Evolutionary conservation across 768 basidiomycete genomes (phyloP), one percentile per base, ranked within the genome.

Genomic region (Steccherinum ochraceum): DNA sequence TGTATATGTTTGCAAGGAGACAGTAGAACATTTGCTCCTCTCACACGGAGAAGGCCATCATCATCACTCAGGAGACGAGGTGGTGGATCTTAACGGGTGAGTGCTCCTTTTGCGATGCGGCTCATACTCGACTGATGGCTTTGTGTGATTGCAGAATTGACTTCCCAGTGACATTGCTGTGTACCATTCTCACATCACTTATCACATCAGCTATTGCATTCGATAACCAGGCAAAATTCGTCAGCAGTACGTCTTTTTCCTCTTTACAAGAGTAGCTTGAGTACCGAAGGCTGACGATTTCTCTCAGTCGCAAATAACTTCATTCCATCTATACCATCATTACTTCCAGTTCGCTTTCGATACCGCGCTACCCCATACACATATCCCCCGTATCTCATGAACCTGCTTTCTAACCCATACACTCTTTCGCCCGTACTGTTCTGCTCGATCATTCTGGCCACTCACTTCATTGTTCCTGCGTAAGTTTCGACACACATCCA

Each of bases 1-100:
- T 0, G 86, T 97, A 2, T 99, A 98, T 69, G 87, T 98, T 16
- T 93, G 92, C 61, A 98, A 99, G 63, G 96, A 99, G 74, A 89
- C 93, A 0, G 75, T 98, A 3, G 95, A 99, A 68, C 93, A 95
- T 68, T 67, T 96, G 39, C 65, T 99, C 13, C 73, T 97, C 40
- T 83, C 83, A 44, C 78, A 80, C 5, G 87, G 81, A 16, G 73
- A 77, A 51, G 76, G 73, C 43, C 79, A 81, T 52, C 86, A 88
- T 58, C 87, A 89, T 58, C 84, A 86, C 61, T 76, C 80, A 35
- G 83, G 85, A 10, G 77, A 80, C 54, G 76, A 74, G 51, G 67
- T 64, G 11, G 58, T 72, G 20, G 68, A 70, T 35, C 59, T 65
- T 1, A 59, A 68, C 21, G 74, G 75, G 74, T 76, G 24, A 51